These are phyloP conservation scores for Alternaria sp. DNA, from an alignment of 2,329 filamentous ascomycete genomes.

Conservation along the genomic window DNA sequence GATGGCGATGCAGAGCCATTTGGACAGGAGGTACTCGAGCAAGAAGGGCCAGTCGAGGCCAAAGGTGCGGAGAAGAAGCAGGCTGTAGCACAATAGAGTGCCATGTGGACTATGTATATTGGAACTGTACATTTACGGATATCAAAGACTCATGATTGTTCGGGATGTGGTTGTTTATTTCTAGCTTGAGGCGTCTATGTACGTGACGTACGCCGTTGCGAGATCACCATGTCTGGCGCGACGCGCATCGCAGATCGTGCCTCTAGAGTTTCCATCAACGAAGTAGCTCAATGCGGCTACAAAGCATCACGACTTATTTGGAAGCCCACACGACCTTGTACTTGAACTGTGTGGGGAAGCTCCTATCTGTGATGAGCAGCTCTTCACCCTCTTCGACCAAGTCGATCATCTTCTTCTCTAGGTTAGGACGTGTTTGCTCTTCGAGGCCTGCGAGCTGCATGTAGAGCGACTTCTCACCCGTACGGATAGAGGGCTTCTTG, in stretches of 20 bases:
- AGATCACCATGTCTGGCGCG: neutral
- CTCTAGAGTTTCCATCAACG: neutral
- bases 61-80: constrained; percentile 10
- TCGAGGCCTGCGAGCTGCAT: constrained; percentile 88
- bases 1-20: constrained; percentile 33
- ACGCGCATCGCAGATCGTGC: neutral
- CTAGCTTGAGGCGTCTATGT: neutral
- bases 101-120: constrained; percentile 16
- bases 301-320: constrained; percentile 3
- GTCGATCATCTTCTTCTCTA: constrained; percentile 79
- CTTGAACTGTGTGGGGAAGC: constrained; percentile 77
- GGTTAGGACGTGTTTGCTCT: constrained; percentile 82
- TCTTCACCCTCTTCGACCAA: constrained; percentile 85
- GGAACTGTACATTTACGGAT: constrained; percentile 14
- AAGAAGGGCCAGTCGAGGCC: constrained; percentile 2
- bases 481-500: constrained; percentile 88
- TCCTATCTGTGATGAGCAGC: constrained; percentile 91
- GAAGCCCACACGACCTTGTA: constrained; percentile 62
- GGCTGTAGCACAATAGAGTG: constrained; percentile 11
- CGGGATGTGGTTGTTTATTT: neutral
- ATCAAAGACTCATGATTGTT: neutral
- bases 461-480: constrained; percentile 85
- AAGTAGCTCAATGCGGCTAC: neutral
- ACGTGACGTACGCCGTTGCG: neutral
- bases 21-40: constrained; percentile 24